A percentile compares a stretch with the other conserved stretches of the same genome.
These are phyloP conservation scores for Candida chilensis DNA, from an alignment of 805 yeast genomes.

Conservation along the genomic window DNA sequence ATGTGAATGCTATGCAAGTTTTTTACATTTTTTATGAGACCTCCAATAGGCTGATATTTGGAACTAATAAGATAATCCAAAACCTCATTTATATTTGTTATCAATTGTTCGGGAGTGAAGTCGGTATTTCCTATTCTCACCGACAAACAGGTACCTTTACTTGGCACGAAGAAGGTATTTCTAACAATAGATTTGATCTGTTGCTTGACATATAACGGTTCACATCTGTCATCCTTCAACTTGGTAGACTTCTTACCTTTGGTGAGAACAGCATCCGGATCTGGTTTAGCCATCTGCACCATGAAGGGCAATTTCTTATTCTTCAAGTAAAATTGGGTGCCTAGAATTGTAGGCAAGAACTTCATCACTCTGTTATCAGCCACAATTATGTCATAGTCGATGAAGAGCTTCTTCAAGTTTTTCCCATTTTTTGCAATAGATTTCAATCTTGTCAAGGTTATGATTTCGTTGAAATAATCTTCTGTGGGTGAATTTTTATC, in stretches of 20 bases:
- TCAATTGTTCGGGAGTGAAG: conserved; percentile 29
- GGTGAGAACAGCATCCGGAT: conserved; percentile 16
- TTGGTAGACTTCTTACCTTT: conserved; percentile 24
- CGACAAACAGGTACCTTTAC: conserved; percentile 51
- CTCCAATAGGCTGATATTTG: conserved; percentile 48
- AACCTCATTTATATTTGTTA: conserved; percentile 45
- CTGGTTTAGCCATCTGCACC: conserved; percentile 47
- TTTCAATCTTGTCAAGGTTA: conserved; percentile 49
- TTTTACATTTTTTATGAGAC: conserved; percentile 34
- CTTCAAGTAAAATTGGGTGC: conserved; percentile 51
- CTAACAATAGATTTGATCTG: conserved; percentile 60
- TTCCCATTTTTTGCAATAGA: conserved; percentile 32
- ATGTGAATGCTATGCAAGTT: conserved; percentile 44
- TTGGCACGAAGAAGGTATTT: conserved; percentile 55
- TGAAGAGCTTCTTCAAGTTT: conserved; percentile 36
- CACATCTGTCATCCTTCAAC: conserved; percentile 50
- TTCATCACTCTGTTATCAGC: conserved; percentile 64
- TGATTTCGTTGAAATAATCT: conserved; percentile 51
- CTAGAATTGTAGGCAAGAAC: conserved; percentile 48
- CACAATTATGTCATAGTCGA: conserved; percentile 58
- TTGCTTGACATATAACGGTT: conserved; percentile 50
- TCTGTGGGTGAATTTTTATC: conserved; percentile 45
- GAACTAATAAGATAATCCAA: conserved; percentile 35
- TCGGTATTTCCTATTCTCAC: conserved; percentile 51
- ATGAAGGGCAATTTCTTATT: conserved; percentile 62